Evolutionary conservation across 108 stramenopile species (phyloP), one percentile per base, ranked within the genome.

Genomic region (Bacterosira constricta): DNA sequence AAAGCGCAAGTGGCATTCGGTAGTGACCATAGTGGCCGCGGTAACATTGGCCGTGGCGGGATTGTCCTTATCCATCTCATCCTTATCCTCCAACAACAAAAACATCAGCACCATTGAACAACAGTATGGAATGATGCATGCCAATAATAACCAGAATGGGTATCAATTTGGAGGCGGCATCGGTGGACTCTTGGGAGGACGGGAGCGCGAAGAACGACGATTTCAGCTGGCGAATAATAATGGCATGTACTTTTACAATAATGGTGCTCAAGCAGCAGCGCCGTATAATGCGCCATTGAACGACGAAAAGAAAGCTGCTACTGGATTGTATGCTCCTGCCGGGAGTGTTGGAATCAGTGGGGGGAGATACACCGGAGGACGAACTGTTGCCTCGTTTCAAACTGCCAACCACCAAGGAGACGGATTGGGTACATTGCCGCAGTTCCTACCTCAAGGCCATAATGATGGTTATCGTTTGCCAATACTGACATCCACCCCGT

Each of bases 141-240:
- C n/a, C n/a, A n/a, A n/a, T n/a, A n/a, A n/a, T n/a, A n/a, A n/a
- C n/a, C n/a, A n/a, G n/a, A n/a, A n/a, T n/a, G n/a, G n/a, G n/a
- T n/a, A n/a, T n/a, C 39, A 47, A 57, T 75, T 75, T 27, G 73
- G 73, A 17, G 73, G 73, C n/a, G 65, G 56, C 6, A 15, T 46
- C 13, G 73, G 73, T 1, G 73, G 73, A 10, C 34, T 75, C 21
- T 7, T 41, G 13, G 63, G 56, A 0, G 41, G 49, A 18, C 18
- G 25, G n/a, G 44, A 74, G 6, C 44, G 29, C 15, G 57, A 57
- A 7, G 57, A 56, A 18, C 37, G 56, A 21, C 15, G 60, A 39
- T 27, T 62, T n/a, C 23, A 52, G 15, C 60, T 61, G 21, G 60
- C 61, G 4, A n/a, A n/a, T n/a, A n/a, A n/a, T n/a, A 23, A 58